phyloP scores from a whole-genome alignment of 805 yeast genomes.

The Cyberlindnera bimundalis region DNA sequence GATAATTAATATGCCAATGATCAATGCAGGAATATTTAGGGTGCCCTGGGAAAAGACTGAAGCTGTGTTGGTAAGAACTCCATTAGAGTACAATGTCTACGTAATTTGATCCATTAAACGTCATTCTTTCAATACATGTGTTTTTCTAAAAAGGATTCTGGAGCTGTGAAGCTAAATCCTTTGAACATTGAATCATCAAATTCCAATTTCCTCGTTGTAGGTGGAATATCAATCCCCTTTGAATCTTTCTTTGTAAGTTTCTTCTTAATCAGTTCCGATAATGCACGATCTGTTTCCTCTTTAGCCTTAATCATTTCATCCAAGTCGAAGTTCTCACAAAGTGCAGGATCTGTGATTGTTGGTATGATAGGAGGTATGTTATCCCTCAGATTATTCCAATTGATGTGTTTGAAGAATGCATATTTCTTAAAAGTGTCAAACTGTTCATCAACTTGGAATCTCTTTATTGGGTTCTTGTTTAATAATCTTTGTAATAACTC shows the following conservation, averaged over 20 bases:
- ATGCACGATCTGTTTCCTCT: background rate
- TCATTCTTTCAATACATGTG: slow-evolving; percentile 5
- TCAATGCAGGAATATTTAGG: slow-evolving; percentile 75
- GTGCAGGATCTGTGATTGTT: slow-evolving; percentile 63
- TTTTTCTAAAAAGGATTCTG: slow-evolving; percentile 34
- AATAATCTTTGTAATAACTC: slow-evolving; percentile 64
- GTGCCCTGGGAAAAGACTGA: slow-evolving; percentile 80
- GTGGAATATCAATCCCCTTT: background rate
- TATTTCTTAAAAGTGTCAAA: slow-evolving; percentile 47
- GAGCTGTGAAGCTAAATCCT: slow-evolving; percentile 45
- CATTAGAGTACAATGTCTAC: slow-evolving; percentile 43
- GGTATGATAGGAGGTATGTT: slow-evolving; percentile 75
- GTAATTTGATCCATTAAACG: slow-evolving; percentile 33
- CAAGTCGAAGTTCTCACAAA: slow-evolving; percentile 78
- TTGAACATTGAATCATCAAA: slow-evolving; percentile 31
- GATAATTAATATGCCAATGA: slow-evolving; percentile 63
- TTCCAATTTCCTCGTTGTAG: background rate
- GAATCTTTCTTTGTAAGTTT: background rate
- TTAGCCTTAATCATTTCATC: slow-evolving; percentile 49
- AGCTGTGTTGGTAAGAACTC: slow-evolving; percentile 36
- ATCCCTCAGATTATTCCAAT: slow-evolving; percentile 55
- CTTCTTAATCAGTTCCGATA: background rate
- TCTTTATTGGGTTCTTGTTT: slow-evolving; percentile 63
- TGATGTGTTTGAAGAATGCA: slow-evolving; percentile 70
- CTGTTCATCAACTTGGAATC: slow-evolving; percentile 55